These are phyloP conservation scores for Backusella liffmaniae DNA, from an alignment of 192 early-diverging fungal genomes.

Conservation along the genomic window DNA sequence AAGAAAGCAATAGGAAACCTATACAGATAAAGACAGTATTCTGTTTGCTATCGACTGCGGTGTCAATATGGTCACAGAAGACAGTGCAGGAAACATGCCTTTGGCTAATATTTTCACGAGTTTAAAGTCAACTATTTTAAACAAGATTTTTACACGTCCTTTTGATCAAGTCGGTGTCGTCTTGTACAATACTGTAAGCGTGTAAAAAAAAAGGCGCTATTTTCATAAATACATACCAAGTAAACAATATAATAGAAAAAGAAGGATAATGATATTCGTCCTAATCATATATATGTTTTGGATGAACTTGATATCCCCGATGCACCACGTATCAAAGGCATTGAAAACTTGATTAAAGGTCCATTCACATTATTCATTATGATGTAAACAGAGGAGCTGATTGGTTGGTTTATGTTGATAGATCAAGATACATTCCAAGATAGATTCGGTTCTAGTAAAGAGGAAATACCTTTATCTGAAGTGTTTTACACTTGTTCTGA, in stretches of 20 bases:
- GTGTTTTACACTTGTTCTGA: conserved; percentile 63
- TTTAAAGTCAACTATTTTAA: conserved; percentile 35
- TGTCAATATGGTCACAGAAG: conserved; percentile 39
- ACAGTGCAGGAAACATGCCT: conserved; percentile 36
- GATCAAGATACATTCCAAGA: conserved; percentile 43
- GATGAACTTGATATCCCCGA: conserved; percentile 64
- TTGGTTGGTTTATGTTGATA: conserved; percentile 2
- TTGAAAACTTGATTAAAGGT: conserved; percentile 58
- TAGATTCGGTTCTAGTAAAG: conserved; percentile 46
- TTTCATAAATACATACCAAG: background rate
- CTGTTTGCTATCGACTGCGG: conserved; percentile 54
- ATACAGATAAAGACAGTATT: conserved; percentile 43
- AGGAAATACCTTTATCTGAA: conserved; percentile 56
- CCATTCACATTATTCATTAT: background rate
- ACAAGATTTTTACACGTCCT: conserved; percentile 43
- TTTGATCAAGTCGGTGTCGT: conserved; percentile 46
- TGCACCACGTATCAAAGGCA: conserved; percentile 57
- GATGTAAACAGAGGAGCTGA: background rate
- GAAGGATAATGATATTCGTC: background rate
- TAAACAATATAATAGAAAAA: conserved; percentile 44
- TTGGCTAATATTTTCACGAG: conserved; percentile 42
- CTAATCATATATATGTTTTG: conserved; percentile 57
- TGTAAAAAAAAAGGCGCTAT: background rate
- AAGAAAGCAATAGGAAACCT: background rate
- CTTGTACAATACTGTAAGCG: conserved; percentile 49